Conservation (phyloP, 768 basidiomycete genomes). For the Pisolithus orientalis region DNA sequence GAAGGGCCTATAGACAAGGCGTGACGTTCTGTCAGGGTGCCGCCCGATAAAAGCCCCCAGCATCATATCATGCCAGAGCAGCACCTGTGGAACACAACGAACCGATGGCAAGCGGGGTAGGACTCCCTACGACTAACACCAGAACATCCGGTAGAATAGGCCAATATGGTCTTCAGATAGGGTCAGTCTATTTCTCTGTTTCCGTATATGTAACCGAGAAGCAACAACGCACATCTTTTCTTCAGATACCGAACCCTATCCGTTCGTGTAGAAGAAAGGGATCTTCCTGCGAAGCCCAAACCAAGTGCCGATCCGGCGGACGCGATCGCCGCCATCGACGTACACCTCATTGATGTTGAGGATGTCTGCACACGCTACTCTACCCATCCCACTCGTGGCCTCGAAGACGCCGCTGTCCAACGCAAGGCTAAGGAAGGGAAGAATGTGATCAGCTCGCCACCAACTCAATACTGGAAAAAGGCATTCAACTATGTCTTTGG, state of each 20-base stretch:
- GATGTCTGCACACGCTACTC: conserved; percentile 40
- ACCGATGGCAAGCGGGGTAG: too few species aligned
- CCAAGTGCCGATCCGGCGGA: conserved; percentile 28
- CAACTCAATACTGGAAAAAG: conserved; percentile 43
- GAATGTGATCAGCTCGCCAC: conserved; percentile 46
- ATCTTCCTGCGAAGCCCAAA: conserved; percentile 10
- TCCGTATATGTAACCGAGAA: too few species aligned
- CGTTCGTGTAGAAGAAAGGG: conserved; percentile 33
- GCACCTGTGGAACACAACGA: too few species aligned
- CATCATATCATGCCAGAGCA: too few species aligned
- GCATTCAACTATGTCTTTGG: conserved; percentile 49
- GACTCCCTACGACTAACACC: too few species aligned
- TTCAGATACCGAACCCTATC: conserved; percentile 40
- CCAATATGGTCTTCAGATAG: too few species aligned
- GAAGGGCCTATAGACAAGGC: too few species aligned
- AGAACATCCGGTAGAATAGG: too few species aligned
- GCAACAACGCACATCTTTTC: too few species aligned
- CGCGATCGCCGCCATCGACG: conserved; percentile 41
- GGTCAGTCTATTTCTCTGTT: too few species aligned
- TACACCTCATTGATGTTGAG: conserved; percentile 36
- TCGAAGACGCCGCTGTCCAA: conserved; percentile 40
- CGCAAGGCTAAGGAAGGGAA: conserved; percentile 34
- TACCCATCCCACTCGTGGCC: conserved; percentile 36
- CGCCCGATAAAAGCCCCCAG: too few species aligned
- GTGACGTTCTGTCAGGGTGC: too few species aligned